A percentile compares a stretch with the other conserved stretches of the same genome.
phyloP scores from a whole-genome alignment of 495 filamentous ascomycete genomes.

The Halenospora varia region DNA sequence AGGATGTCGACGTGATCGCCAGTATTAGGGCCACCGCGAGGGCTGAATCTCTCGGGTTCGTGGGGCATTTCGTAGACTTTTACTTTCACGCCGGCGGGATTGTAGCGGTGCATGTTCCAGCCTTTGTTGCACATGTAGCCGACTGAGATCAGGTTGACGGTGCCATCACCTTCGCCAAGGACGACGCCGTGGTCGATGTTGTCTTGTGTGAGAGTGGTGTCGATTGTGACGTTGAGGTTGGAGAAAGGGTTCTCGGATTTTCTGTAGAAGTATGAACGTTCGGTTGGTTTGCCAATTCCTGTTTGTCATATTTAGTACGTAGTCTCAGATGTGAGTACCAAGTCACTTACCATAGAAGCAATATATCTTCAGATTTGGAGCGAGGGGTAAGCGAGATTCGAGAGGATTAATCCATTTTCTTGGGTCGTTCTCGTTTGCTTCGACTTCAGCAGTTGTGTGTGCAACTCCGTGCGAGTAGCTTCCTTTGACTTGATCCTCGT shows the following conservation, averaged over 20 bases:
- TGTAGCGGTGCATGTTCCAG: constrained; percentile 91
- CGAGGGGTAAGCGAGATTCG: constrained; percentile 81
- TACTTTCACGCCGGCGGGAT: constrained; percentile 76
- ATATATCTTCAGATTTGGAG: constrained; percentile 91
- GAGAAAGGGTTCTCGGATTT: constrained; percentile 61
- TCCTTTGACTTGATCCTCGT: constrained; percentile 59
- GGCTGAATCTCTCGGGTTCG: constrained; percentile 87
- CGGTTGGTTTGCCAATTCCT: constrained; percentile 80
- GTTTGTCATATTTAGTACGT: background rate
- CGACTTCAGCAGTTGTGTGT: constrained; percentile 73
- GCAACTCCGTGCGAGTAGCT: constrained; percentile 91
- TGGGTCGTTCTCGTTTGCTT: constrained; percentile 77
- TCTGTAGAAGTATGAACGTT: constrained; percentile 88
- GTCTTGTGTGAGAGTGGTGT: constrained; percentile 63
- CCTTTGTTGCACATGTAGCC: constrained; percentile 97
- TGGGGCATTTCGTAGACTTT: constrained; percentile 94
- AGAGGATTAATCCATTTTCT: constrained; percentile 94
- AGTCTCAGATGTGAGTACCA: background rate
- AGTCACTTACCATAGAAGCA: constrained; percentile 77
- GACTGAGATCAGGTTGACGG: constrained; percentile 79
- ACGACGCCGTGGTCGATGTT: constrained; percentile 82
- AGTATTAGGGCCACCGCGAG: constrained; percentile 90
- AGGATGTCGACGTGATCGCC: constrained; percentile 97
- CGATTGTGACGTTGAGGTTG: constrained; percentile 83
- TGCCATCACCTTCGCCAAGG: constrained; percentile 93